phyloP scores from a whole-genome alignment of 2,329 filamentous ascomycete genomes.

The Stenocarpella maydis region DNA sequence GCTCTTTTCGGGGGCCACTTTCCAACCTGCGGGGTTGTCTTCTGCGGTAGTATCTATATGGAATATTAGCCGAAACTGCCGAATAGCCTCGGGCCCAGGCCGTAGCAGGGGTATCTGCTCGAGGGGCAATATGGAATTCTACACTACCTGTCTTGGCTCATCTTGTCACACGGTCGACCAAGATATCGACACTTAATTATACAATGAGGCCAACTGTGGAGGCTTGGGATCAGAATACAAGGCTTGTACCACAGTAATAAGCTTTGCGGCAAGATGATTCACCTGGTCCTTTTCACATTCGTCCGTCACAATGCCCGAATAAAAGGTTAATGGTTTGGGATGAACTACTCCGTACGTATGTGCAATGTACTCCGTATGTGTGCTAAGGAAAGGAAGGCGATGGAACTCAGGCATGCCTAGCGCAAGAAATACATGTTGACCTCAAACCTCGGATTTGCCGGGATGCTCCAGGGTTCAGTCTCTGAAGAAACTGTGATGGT shows the following conservation, averaged over 20 bases:
- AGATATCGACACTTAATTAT: not conserved
- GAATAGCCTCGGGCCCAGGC: conserved; percentile 21
- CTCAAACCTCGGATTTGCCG: conserved; percentile 21
- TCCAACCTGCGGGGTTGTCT: too few species aligned
- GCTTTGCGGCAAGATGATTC: not conserved
- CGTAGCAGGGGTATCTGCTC: not conserved
- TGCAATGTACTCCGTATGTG: too few species aligned
- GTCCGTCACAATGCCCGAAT: too few species aligned
- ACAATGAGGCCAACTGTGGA: too few species aligned
- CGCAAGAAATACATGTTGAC: not conserved
- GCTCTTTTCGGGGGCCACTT: too few species aligned
- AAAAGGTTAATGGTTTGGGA: too few species aligned
- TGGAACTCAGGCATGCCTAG: not conserved
- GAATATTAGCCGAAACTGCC: conserved; percentile 9
- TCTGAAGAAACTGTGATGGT: not conserved
- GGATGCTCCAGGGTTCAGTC: not conserved
- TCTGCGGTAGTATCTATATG: too few species aligned
- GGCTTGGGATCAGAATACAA: not conserved
- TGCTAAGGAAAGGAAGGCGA: not conserved
- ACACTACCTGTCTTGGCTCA: not conserved
- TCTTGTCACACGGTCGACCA: not conserved
- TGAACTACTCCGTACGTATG: not conserved
- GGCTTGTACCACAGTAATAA: not conserved
- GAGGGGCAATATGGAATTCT: not conserved
- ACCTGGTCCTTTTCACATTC: too few species aligned